Evolutionary conservation across 2,329 filamentous ascomycete species (phyloP).

Genomic region (Emmonsiellopsis sp.): DNA sequence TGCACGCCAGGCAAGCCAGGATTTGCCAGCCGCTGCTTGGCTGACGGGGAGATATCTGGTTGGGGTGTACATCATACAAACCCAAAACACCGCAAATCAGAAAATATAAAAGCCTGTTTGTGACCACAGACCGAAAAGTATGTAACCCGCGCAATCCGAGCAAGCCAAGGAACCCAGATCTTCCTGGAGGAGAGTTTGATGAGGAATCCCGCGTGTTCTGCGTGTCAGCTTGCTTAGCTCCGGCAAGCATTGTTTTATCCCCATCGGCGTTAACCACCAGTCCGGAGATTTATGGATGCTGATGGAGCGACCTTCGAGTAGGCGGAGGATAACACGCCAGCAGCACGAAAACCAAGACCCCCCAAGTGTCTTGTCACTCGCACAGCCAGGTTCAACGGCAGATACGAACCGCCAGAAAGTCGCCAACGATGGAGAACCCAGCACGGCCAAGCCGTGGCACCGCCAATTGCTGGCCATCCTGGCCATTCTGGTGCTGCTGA

Average conservation of each 20-base stretch:
- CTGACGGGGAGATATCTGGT: neutral
- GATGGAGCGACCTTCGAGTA: constrained; percentile 16
- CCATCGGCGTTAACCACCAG: neutral
- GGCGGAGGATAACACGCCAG: constrained; percentile 6
- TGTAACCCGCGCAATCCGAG: neutral
- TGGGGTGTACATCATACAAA: neutral
- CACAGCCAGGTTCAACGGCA: neutral
- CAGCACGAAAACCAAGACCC: neutral
- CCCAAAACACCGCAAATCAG: neutral
- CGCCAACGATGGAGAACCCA: neutral
- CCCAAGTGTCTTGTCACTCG: constrained; percentile 4
- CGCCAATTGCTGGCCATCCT: neutral
- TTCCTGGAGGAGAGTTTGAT: neutral
- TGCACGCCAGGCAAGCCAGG: neutral
- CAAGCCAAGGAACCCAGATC: neutral
- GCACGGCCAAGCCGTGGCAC: neutral
- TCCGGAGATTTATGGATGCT: neutral
- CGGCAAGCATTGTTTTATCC: neutral
- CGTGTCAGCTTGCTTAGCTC: neutral
- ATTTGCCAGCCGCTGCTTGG: too few relatives aligned
- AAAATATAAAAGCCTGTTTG: neutral
- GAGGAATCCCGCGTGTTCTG: neutral
- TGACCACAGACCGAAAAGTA: neutral
- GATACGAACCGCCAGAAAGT: neutral
- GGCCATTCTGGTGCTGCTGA: neutral